Evolutionary conservation across 495 filamentous ascomycete species (phyloP).

Genomic region (Rostrohypoxylon terebratum): DNA sequence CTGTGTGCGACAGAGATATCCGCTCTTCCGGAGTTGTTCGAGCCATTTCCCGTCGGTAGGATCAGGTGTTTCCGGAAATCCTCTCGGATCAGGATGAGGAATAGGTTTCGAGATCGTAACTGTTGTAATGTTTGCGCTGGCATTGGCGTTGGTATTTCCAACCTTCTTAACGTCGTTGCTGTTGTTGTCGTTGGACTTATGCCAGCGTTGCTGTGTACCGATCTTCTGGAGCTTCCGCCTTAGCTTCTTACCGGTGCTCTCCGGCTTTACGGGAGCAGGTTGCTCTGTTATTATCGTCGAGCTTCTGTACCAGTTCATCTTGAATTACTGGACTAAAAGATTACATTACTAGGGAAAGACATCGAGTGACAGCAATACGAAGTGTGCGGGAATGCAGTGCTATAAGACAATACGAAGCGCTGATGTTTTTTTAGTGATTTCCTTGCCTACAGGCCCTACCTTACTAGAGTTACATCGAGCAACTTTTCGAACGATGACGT

Average conservation of each 20-base stretch:
- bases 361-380: slow-evolving; percentile 14
- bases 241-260: slow-evolving; percentile 48
- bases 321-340: slow-evolving; percentile 43
- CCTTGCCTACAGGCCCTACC: slow-evolving; percentile 35
- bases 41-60: slow-evolving; percentile 53
- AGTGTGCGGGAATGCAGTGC: slow-evolving; percentile 37
- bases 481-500: slow-evolving; percentile 54
- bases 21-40: slow-evolving; percentile 51
- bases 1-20: slow-evolving; percentile 43
- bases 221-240: slow-evolving; percentile 59
- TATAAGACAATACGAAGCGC: slow-evolving; percentile 38
- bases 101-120: background rate
- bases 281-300: slow-evolving; percentile 43
- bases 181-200: slow-evolving; percentile 38
- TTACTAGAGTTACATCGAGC: slow-evolving; percentile 40
- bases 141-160: slow-evolving; percentile 20
- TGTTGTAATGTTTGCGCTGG: slow-evolving; percentile 39
- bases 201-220: slow-evolving; percentile 43
- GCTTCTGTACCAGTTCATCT: slow-evolving; percentile 53
- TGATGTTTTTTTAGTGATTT: slow-evolving; percentile 37
- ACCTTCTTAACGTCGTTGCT: slow-evolving; percentile 43
- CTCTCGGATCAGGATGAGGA: slow-evolving; percentile 16
- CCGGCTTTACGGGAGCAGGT: slow-evolving; percentile 38
- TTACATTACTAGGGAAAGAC: slow-evolving; percentile 46
- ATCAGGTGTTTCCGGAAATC: slow-evolving; percentile 37